Conservation (phyloP, 2,329 filamentous ascomycete genomes). For the Byssochlamys sp. region DNA sequence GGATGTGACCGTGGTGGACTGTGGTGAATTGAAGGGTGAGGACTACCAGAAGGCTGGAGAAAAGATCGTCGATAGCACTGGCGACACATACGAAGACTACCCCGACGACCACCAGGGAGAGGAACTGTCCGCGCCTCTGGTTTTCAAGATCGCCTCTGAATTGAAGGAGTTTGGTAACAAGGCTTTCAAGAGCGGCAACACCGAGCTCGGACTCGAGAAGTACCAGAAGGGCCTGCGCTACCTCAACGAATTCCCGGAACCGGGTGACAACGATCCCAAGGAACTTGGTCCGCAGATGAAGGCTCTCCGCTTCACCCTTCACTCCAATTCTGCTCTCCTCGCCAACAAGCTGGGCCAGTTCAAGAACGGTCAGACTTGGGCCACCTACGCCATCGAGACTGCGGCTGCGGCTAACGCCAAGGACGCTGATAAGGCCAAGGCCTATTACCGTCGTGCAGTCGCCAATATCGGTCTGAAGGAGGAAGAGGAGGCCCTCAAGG, state of each 20-base stretch:
- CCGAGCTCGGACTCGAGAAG: slow-evolving; percentile 67
- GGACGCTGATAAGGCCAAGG: slow-evolving; percentile 73
- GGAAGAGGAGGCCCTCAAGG: slow-evolving; percentile 67
- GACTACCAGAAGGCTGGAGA: slow-evolving; percentile 58
- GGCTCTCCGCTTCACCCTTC: slow-evolving; percentile 69
- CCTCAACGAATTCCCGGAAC: slow-evolving; percentile 70
- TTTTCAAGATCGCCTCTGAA: slow-evolving; percentile 69
- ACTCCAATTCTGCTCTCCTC: slow-evolving; percentile 80
- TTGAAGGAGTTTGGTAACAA: slow-evolving; percentile 89
- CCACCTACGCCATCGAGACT: slow-evolving; percentile 59
- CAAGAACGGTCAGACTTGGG: slow-evolving; percentile 60
- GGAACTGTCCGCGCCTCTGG: slow-evolving; percentile 56
- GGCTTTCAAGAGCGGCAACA: slow-evolving; percentile 73
- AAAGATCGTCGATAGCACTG: slow-evolving; percentile 66
- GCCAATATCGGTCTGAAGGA: slow-evolving; percentile 71
- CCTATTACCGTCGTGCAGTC: slow-evolving; percentile 69
- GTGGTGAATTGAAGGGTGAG: slow-evolving; percentile 69
- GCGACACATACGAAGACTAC: slow-evolving; percentile 90
- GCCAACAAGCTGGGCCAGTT: slow-evolving; percentile 69
- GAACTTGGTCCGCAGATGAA: slow-evolving; percentile 59
- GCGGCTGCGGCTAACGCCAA: slow-evolving; percentile 55
- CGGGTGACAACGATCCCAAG: slow-evolving; percentile 57
- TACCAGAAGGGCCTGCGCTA: slow-evolving; percentile 91
- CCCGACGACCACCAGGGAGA: slow-evolving; percentile 67
- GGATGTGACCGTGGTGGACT: slow-evolving; percentile 69